Evolutionary conservation across 148 eudicot species (phyloP).

Genomic region (Chenopodium berlandieri): DNA sequence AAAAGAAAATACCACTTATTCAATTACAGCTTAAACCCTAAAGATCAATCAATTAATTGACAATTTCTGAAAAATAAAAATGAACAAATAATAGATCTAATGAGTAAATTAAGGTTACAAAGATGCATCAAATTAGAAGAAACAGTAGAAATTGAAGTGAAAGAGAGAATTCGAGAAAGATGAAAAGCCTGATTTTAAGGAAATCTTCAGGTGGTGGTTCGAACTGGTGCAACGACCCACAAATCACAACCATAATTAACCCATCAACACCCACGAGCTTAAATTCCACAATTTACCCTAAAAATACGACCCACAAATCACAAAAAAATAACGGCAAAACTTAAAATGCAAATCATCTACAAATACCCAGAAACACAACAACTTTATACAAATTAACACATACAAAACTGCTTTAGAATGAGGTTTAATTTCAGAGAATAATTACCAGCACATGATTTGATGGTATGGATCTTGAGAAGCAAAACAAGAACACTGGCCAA

Average conservation of each 20-base stretch:
- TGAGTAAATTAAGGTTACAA: too few relatives aligned
- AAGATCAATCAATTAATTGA: too few relatives aligned
- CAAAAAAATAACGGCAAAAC: neutral
- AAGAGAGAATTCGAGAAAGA: too few relatives aligned
- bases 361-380: neutral
- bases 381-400: neutral
- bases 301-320: neutral
- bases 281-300: neutral
- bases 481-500: constrained; percentile 86
- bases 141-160: too few relatives aligned
- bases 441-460: constrained; percentile 90
- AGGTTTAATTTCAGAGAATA: neutral
- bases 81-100: too few relatives aligned
- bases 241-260: neutral
- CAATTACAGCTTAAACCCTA: too few relatives aligned
- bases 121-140: too few relatives aligned
- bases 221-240: too few relatives aligned
- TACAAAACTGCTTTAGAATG: neutral
- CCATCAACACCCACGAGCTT: constrained; percentile 1
- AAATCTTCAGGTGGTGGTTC: too few relatives aligned
- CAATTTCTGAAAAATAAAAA: too few relatives aligned
- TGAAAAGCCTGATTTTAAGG: too few relatives aligned
- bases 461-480: constrained; percentile 94
- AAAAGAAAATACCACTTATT: too few relatives aligned
- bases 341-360: neutral